phyloP scores from a whole-genome alignment of 495 filamentous ascomycete genomes.

The Aspergillus heteromorphus region DNA sequence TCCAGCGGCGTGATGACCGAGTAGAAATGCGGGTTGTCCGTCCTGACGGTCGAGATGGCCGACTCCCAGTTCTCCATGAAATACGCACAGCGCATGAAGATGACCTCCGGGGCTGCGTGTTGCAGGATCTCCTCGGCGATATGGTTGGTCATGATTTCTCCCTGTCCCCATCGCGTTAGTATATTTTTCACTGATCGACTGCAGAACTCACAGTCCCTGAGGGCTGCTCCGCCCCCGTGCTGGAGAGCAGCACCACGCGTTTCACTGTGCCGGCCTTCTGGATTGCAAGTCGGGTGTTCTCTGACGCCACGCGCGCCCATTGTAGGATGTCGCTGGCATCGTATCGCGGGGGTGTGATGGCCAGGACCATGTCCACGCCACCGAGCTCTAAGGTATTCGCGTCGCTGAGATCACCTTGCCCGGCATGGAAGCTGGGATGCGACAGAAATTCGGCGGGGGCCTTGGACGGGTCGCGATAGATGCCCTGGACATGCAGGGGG shows the following conservation, averaged over 20 bases:
- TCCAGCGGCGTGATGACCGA: slow-evolving; percentile 5
- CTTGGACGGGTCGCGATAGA: slow-evolving; percentile 6
- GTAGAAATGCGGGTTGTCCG: not conserved
- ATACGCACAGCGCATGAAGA: slow-evolving; percentile 8
- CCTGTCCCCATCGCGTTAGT: not conserved
- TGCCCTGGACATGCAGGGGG: not conserved
- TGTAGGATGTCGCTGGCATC: not conserved
- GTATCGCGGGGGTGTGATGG: not conserved
- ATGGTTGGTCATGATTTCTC: slow-evolving; percentile 10
- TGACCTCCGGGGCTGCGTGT: not conserved
- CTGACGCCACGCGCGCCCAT: not conserved
- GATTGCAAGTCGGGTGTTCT: not conserved
- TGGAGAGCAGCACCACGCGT: slow-evolving; percentile 5
- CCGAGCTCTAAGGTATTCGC: not conserved
- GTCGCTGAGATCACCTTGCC: slow-evolving; percentile 1
- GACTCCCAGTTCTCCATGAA: slow-evolving; percentile 11
- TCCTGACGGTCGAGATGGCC: not conserved
- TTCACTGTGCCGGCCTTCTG: not conserved
- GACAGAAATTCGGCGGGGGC: slow-evolving; percentile 2
- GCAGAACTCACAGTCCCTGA: slow-evolving; percentile 3
- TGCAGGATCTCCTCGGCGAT: slow-evolving; percentile 5
- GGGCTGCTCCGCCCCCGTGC: slow-evolving; percentile 5
- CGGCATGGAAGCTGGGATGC: not conserved
- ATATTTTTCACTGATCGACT: not conserved
- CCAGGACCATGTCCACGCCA: slow-evolving; percentile 3